Base-by-base conservation (phyloP, 345 rosid genomes). In the Gynandropsis gynandra region DNA sequence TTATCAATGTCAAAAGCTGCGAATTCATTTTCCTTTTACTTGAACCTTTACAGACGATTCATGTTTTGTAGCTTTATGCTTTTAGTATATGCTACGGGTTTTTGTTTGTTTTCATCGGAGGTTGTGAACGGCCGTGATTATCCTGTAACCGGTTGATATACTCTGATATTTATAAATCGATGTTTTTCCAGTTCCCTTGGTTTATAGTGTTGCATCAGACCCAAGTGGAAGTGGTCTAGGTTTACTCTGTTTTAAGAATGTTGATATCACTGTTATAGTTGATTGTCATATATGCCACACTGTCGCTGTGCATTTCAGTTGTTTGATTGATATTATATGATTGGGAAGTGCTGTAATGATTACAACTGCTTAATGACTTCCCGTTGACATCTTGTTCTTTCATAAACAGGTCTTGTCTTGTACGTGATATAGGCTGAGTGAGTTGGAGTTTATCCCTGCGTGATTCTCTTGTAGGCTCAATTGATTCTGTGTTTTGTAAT, bases 381-480 rank as follows among this genome's bases (percentile, higher is more conserved):
- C 5, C 8, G 27, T 60, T 61, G 38, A 51, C 43, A 14, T 51
- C 9, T 16, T 36, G 13, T 16, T 0, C 36, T 50, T 4, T 24
- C 29, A 27, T 54, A 19, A 56, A 62, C 79, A 77, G 75, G 75
- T 61, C 36, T 52, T 46, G 62, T 39, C 51, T 34, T 42, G 48
- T 9, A 10, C 10, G 3, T 27, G 13, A 2, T 24, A 42, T 34
- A 33, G 40, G 9, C 44, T 20, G 46, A 61, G 54, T 20, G 47
- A 33, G 19, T 41, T 27, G 52, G 21, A 44, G 33, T 10, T 42
- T 16, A 32, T 42, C 4, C 9, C n/a, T 42, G n/a, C n/a, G n/a
- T n/a, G n/a, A n/a, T n/a, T n/a, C n/a, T n/a, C n/a, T n/a, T n/a
- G n/a, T n/a, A n/a, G n/a, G n/a, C n/a, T n/a, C n/a, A n/a, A n/a